These are phyloP conservation scores for Arabis hirsuta DNA, from an alignment of 345 rosid species.

Conservation along the genomic window DNA sequence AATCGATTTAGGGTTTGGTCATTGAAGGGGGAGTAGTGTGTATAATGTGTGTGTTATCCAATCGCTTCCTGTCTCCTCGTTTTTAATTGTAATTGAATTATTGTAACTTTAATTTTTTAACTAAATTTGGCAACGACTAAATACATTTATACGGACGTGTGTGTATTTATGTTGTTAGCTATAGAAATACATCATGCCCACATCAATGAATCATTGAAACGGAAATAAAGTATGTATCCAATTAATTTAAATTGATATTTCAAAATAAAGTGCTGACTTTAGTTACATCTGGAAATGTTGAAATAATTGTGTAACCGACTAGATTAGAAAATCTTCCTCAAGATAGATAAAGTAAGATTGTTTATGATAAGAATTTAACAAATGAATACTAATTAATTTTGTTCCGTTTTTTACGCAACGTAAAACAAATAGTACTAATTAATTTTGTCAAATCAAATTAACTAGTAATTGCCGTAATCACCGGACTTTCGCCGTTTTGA, in stretches of 20 bases:
- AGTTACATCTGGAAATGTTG: constrained; percentile 6
- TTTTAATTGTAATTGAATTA: background rate
- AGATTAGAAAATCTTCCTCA: background rate
- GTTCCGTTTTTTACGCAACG: constrained; percentile 28
- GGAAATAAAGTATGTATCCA: background rate
- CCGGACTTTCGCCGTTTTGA: constrained; percentile 37
- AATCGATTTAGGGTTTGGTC: constrained; percentile 45
- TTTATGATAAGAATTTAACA: background rate
- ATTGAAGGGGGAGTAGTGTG: constrained; percentile 1
- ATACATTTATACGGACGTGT: background rate
- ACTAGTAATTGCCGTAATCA: constrained; percentile 38
- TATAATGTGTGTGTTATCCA: constrained; percentile 35
- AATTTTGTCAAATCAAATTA: constrained; percentile 4
- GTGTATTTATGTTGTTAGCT: background rate
- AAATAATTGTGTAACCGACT: background rate
- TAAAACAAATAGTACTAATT: constrained; percentile 1
- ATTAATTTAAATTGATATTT: background rate
- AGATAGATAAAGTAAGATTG: background rate
- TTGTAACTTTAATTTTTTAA: background rate
- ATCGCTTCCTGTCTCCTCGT: constrained; percentile 24
- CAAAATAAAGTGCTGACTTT: background rate
- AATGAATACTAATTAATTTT: background rate
- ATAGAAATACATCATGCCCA: background rate
- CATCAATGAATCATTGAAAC: constrained; percentile 28
- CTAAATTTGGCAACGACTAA: constrained; percentile 21